Percentiles rank a stretch among this genome's conserved stretches.
Conservation (phyloP, 805 yeast genomes). For the Candida hispaniensis region DNA sequence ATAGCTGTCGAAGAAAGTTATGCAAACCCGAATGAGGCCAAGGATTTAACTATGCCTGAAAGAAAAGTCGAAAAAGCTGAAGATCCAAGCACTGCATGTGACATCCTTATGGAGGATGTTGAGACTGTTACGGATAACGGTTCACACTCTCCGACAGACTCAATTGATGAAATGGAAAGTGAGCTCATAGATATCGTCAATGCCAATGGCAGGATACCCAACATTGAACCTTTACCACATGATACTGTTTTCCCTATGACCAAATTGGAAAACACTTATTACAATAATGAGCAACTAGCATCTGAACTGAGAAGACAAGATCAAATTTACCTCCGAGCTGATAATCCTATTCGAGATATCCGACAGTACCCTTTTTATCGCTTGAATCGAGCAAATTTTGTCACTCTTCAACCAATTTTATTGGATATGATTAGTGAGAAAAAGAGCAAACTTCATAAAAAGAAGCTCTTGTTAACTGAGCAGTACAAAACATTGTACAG, state of each 20-base stretch:
- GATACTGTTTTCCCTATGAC: slow-evolving; percentile 11
- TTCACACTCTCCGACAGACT: no score
- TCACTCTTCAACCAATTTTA: slow-evolving; percentile 2
- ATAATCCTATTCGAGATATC: slow-evolving; percentile 1
- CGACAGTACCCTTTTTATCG: slow-evolving; percentile 13
- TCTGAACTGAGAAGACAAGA: background rate
- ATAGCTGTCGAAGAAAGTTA: no score
- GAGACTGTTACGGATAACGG: no score
- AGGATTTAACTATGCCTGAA: no score
- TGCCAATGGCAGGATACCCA: no score
- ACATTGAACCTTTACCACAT: no score
- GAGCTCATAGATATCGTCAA: no score
- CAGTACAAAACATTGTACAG: slow-evolving; percentile 10
- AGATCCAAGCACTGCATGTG: no score
- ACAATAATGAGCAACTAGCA: slow-evolving; percentile 1
- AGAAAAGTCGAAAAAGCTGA: no score
- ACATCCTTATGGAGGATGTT: no score
- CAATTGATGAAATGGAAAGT: no score
- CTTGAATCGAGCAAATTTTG: slow-evolving; percentile 7
- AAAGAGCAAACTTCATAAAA: slow-evolving; percentile 2
- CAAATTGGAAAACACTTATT: slow-evolving; percentile 5
- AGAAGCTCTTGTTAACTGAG: slow-evolving; percentile 5
- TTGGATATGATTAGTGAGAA: slow-evolving; percentile 1
- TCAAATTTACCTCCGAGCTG: slow-evolving; percentile 3
- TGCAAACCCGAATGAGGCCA: no score